Percentiles rank a stretch among this genome's conserved stretches.
phyloP scores from a whole-genome alignment of 2,329 filamentous ascomycete species.

The Curvularia hawaiiensis region DNA sequence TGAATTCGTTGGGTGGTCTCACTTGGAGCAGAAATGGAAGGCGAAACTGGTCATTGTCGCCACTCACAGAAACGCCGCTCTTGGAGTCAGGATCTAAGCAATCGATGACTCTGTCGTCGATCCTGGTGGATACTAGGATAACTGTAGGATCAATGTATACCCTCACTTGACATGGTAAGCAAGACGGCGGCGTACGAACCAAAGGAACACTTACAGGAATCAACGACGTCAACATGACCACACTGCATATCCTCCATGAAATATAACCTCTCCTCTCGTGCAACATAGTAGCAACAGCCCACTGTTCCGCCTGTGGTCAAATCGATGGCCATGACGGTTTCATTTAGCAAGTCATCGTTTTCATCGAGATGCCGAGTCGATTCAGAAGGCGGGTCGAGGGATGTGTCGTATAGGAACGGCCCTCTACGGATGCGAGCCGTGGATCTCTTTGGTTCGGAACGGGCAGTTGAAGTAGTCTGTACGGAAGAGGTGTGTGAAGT shows the following conservation, averaged over 20 bases:
- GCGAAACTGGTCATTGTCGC: constrained; percentile 54
- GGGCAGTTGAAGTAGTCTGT: constrained; percentile 16
- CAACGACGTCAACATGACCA: constrained; percentile 67
- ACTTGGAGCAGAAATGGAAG: constrained; percentile 69
- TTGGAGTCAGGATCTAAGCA: constrained; percentile 52
- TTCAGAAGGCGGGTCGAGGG: constrained; percentile 11
- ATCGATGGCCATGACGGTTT: constrained; percentile 81
- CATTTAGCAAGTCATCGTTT: constrained; percentile 62
- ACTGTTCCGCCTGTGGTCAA: constrained; percentile 71
- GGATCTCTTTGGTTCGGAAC: neutral
- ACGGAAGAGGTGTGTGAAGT: constrained; percentile 17
- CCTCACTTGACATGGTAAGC: constrained; percentile 55
- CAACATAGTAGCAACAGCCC: constrained; percentile 84
- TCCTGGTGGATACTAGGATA: constrained; percentile 62
- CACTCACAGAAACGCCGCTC: constrained; percentile 36
- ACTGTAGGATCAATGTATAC: constrained; percentile 66
- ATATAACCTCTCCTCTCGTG: constrained; percentile 70
- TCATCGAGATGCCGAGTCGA: constrained; percentile 34
- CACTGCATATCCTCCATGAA: constrained; percentile 77
- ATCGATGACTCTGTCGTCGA: constrained; percentile 56
- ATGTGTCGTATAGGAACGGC: constrained; percentile 1
- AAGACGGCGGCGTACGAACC: too few relatives aligned
- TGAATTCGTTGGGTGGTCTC: constrained; percentile 74
- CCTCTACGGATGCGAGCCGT: neutral
- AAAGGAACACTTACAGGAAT: constrained; percentile 47